Evolutionary conservation across 2,329 filamentous ascomycete species (phyloP).

Genomic region (Aureobasidium pullulans): DNA sequence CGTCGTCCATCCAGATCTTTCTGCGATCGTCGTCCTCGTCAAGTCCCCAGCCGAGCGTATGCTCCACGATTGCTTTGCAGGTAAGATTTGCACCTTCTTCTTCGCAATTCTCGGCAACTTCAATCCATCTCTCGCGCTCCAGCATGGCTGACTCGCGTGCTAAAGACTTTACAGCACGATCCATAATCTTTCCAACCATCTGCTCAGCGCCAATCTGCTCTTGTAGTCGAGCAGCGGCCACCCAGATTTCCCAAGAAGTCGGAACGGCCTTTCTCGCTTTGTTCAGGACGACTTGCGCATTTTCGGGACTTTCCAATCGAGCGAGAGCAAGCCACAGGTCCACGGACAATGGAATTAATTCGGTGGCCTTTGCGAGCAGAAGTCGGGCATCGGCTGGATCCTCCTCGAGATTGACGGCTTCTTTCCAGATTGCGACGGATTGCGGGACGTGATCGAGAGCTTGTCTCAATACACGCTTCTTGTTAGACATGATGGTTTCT

Average conservation of each 20-base stretch:
- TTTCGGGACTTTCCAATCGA: slow-evolving; percentile 78
- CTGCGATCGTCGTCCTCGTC: slow-evolving; percentile 96
- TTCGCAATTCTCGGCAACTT: slow-evolving; percentile 89
- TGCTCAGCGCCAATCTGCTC: slow-evolving; percentile 76
- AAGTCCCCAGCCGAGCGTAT: slow-evolving; percentile 85
- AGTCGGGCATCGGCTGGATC: slow-evolving; percentile 80
- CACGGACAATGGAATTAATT: slow-evolving; percentile 87
- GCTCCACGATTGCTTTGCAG: slow-evolving; percentile 80
- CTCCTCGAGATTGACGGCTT: slow-evolving; percentile 90
- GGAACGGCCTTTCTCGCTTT: slow-evolving; percentile 89
- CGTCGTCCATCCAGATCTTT: slow-evolving; percentile 93
- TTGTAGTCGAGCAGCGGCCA: slow-evolving; percentile 83
- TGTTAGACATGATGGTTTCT: slow-evolving; percentile 72
- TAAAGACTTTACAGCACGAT: slow-evolving; percentile 80
- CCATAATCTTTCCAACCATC: slow-evolving; percentile 81
- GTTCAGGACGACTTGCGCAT: slow-evolving; percentile 92
- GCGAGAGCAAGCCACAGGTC: slow-evolving; percentile 94
- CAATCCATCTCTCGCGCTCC: slow-evolving; percentile 94
- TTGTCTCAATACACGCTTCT: slow-evolving; percentile 86
- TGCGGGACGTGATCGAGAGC: slow-evolving; percentile 89
- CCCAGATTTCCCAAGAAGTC: slow-evolving; percentile 92
- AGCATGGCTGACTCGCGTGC: slow-evolving; percentile 92
- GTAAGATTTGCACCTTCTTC: slow-evolving; percentile 82
- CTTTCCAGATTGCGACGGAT: slow-evolving; percentile 96
- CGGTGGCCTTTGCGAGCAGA: slow-evolving; percentile 86